A percentile compares a stretch with the other conserved stretches of the same genome.
Conservation (phyloP, 164 flowering plant species). For the Paratinospora sagittata region DNA sequence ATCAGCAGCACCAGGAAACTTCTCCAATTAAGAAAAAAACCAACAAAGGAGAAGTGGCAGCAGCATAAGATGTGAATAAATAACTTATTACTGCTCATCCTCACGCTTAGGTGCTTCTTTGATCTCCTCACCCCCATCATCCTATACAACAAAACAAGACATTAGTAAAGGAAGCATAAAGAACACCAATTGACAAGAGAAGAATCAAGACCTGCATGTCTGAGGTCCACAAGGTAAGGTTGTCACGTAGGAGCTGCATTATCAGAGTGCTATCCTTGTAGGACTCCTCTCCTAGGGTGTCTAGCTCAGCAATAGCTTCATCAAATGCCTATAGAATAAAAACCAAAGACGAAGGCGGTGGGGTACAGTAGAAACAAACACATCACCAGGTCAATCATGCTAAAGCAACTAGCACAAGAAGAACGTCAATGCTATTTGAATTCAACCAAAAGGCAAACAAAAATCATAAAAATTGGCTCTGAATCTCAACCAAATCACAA, state of each 20-base stretch:
- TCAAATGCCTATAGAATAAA: conserved; percentile 54
- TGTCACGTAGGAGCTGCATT: conserved; percentile 89
- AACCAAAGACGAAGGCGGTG: not conserved
- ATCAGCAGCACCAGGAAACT: conserved; percentile 10
- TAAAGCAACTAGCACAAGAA: not conserved
- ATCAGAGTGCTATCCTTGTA: conserved; percentile 88
- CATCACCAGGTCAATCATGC: not conserved
- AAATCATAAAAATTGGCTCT: no score
- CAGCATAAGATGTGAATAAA: conserved; percentile 8
- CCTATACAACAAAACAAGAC: conserved; percentile 28
- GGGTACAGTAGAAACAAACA: not conserved
- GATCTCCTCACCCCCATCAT: conserved; percentile 74
- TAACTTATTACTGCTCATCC: conserved; percentile 34
- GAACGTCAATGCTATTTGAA: not conserved
- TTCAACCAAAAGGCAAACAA: not conserved
- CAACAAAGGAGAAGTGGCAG: conserved; percentile 28
- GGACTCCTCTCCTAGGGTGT: conserved; percentile 82
- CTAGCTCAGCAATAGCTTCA: conserved; percentile 81
- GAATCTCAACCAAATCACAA: no score
- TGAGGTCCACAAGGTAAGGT: conserved; percentile 84
- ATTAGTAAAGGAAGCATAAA: not conserved
- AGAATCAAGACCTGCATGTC: conserved; percentile 63
- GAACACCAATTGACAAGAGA: not conserved
- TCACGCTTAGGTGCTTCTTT: conserved; percentile 70
- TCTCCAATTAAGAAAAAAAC: conserved; percentile 33